Conservation (phyloP, 805 yeast genomes). For the Saturnispora ahearnii region DNA sequence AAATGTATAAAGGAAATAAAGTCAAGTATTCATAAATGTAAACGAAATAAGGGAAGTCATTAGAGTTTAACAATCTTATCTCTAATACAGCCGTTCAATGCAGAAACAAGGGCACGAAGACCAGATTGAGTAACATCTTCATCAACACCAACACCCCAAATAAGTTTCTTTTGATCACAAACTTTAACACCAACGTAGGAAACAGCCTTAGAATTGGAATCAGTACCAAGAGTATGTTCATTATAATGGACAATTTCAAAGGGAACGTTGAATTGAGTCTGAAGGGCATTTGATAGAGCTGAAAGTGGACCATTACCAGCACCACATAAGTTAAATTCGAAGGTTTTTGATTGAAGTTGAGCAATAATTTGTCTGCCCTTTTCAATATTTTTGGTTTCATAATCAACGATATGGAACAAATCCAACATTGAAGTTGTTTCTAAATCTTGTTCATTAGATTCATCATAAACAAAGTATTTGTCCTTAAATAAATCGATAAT, state of each 20-base stretch:
- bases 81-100: constrained; percentile 31
- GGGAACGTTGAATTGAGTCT: constrained; percentile 36
- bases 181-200: constrained; percentile 40
- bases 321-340: constrained; percentile 37
- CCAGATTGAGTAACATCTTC: constrained; percentile 51
- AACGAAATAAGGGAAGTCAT: neutral
- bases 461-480: constrained; percentile 36
- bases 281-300: constrained; percentile 57
- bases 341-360: constrained; percentile 35
- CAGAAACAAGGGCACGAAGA: constrained; percentile 40
- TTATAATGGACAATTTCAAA: constrained; percentile 62
- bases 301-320: constrained; percentile 80
- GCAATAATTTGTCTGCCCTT: constrained; percentile 39
- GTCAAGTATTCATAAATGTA: neutral
- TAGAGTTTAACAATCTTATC: constrained; percentile 17
- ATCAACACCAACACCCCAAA: constrained; percentile 53
- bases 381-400: constrained; percentile 26
- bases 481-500: constrained; percentile 55
- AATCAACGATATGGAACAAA: constrained; percentile 21
- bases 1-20: neutral
- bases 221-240: constrained; percentile 74
- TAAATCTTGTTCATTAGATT: constrained; percentile 16
- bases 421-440: constrained; percentile 13
- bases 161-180: constrained; percentile 11
- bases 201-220: constrained; percentile 65